These are phyloP conservation scores for Rhodamnia rubescens DNA, from an alignment of 345 rosid species.

Conservation along the genomic window DNA sequence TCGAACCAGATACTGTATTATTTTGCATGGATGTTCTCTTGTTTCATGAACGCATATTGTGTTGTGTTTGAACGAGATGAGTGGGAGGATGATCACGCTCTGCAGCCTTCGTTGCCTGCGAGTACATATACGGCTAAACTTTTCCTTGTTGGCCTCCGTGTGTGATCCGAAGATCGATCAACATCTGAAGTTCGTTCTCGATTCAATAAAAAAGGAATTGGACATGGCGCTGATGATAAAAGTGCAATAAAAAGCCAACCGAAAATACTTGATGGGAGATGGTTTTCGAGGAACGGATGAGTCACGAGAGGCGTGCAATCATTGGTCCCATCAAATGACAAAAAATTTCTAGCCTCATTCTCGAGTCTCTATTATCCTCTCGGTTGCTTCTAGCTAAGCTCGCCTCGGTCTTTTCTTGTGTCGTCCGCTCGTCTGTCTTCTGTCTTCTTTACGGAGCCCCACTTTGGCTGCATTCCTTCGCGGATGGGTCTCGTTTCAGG, in stretches of 20 bases:
- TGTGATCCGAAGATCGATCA: background rate
- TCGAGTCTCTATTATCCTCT: background rate
- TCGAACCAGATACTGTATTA: background rate
- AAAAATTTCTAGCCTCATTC: background rate
- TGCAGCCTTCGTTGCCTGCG: background rate
- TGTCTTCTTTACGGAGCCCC: background rate
- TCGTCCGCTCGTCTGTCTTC: background rate
- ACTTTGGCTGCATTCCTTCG: background rate
- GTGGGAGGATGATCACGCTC: background rate
- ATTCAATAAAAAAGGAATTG: background rate
- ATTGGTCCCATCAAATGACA: background rate
- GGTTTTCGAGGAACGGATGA: background rate
- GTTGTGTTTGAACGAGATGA: background rate
- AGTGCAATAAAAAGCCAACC: background rate
- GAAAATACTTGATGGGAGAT: background rate
- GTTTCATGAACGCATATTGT: background rate
- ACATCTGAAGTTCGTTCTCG: background rate
- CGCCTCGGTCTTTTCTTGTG: background rate
- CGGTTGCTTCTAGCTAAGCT: background rate
- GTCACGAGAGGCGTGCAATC: background rate
- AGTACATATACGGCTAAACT: background rate
- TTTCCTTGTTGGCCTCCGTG: background rate
- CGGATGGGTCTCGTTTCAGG: background rate
- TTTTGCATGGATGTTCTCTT: background rate
- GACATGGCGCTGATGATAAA: background rate